A percentile compares a stretch with the other conserved stretches of the same genome.
These are phyloP conservation scores for Penicillium simplicissimum DNA, from an alignment of 495 filamentous ascomycete genomes.

Conservation along the genomic window DNA sequence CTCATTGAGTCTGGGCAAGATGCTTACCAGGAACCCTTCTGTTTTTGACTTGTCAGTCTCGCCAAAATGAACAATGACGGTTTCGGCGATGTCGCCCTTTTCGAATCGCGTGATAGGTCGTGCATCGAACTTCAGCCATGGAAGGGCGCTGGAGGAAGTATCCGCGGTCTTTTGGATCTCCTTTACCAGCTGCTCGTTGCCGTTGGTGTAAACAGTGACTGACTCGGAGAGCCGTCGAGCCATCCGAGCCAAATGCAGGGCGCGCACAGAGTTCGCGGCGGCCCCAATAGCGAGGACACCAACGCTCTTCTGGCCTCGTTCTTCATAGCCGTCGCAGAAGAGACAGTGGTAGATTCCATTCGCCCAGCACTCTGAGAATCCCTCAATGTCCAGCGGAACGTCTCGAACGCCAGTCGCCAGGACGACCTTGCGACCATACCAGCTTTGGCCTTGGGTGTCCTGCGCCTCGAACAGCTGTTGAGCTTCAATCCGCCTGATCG, in stretches of 20 bases:
- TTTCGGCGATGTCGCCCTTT: not conserved
- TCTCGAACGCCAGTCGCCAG: not conserved
- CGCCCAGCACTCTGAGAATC: not conserved
- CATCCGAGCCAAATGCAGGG: not conserved
- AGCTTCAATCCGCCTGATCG: not conserved
- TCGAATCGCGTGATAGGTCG: not conserved
- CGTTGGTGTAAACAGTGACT: not conserved
- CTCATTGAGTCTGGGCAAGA: not conserved
- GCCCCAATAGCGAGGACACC: not conserved
- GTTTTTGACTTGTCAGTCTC: not conserved
- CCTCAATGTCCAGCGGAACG: not conserved
- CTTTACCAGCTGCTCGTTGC: not conserved
- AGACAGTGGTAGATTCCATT: not conserved
- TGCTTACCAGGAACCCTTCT: not conserved
- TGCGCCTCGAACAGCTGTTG: not conserved
- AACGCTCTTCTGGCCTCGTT: not conserved
- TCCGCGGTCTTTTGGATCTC: not conserved
- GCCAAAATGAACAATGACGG: not conserved
- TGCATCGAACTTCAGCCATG: not conserved
- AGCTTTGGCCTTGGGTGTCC: not conserved
- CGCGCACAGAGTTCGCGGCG: not conserved
- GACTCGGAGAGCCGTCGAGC: not conserved
- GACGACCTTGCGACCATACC: not conserved
- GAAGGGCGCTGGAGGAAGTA: no score
- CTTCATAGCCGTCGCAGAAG: not conserved